Evolutionary conservation across 2,329 filamentous ascomycete genomes (phyloP), one percentile per base, ranked within the genome.

Genomic region (Fusarium sp.): DNA sequence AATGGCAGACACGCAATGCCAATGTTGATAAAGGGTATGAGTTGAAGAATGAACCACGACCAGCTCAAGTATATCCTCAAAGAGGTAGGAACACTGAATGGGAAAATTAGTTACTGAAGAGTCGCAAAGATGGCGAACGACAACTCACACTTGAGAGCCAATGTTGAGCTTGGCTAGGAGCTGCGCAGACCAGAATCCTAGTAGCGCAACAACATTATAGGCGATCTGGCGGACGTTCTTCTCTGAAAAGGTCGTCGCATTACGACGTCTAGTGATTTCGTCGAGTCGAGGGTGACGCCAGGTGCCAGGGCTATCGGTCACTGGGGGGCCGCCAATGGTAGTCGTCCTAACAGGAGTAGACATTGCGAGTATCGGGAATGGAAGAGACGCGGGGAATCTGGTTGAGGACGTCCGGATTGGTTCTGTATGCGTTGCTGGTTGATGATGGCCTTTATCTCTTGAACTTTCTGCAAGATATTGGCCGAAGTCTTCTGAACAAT

Each of bases 271-370:
- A 17, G 92, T 89, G 76, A 99, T 96, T 80, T 98, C 95, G 74
- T 93, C 87, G 68, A 97, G 86, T 67, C 91, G 89, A 33, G 96
- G 96, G 78, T 99, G 96, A 75, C 90, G 88, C 95, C 96, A 99
- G 76, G 90, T 93, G 56, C 95, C 94, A 8, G 92, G 87, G 72
- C 86, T 88, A 53, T 88, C 86, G 28, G 79, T 75, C 22, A 77
- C 58, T 43, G 79, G 74, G 32, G 80, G 76, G 51, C 52, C 77
- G 78, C 84, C 76, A 75, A 84, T 65, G 68, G 86, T 75, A 69
- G 80, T 81, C 35, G 75, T 72, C 58, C 60, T 75, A 56, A 72
- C 57, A 15, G 75, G 74, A 32, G 75, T 76, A 32, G 77, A 68
- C 78, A 79, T 79, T 48, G 17, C 54, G 43, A 32, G 45, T 46